phyloP scores from a whole-genome alignment of 2,329 filamentous ascomycete species.

The Colletotrichum higginsianum region DNA sequence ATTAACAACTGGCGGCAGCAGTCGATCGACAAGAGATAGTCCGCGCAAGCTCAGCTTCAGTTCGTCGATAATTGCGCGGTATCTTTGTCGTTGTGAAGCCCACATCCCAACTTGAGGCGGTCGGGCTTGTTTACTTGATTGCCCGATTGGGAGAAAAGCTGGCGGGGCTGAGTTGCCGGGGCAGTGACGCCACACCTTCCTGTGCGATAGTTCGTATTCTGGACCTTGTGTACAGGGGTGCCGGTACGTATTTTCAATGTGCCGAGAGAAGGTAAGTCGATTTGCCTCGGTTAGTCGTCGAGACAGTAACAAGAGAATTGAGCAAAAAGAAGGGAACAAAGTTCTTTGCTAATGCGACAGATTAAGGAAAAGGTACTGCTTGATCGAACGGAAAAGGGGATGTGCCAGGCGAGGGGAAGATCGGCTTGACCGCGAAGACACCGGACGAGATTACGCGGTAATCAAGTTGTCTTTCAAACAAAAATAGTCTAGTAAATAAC shows the following conservation, averaged over 20 bases:
- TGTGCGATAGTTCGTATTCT: conserved; percentile 19
- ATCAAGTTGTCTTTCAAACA: conserved; percentile 22
- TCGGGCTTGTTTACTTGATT: conserved; percentile 44
- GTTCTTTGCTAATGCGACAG: neutral
- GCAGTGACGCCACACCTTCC: conserved; percentile 41
- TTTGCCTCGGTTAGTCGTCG: neutral
- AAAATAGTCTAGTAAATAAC: conserved; percentile 20
- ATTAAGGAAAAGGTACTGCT: neutral
- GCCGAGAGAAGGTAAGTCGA: conserved; percentile 1
- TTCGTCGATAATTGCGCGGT: conserved; percentile 56
- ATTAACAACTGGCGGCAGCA: conserved; percentile 61
- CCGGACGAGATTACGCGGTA: conserved; percentile 7
- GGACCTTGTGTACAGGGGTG: conserved; percentile 2
- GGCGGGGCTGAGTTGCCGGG: conserved; percentile 44
- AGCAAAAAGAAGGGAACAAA: neutral
- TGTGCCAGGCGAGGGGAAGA: neutral
- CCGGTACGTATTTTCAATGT: neutral
- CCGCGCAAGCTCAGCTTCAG: conserved; percentile 57
- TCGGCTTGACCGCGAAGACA: neutral
- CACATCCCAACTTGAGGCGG: conserved; percentile 42
- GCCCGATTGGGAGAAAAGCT: conserved; percentile 38
- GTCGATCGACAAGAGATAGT: conserved; percentile 60
- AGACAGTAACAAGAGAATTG: neutral
- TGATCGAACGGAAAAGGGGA: neutral
- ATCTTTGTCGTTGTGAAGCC: conserved; percentile 52